Conservation (phyloP, 768 basidiomycete genomes). For the Hemileccinum rubropunctum region DNA sequence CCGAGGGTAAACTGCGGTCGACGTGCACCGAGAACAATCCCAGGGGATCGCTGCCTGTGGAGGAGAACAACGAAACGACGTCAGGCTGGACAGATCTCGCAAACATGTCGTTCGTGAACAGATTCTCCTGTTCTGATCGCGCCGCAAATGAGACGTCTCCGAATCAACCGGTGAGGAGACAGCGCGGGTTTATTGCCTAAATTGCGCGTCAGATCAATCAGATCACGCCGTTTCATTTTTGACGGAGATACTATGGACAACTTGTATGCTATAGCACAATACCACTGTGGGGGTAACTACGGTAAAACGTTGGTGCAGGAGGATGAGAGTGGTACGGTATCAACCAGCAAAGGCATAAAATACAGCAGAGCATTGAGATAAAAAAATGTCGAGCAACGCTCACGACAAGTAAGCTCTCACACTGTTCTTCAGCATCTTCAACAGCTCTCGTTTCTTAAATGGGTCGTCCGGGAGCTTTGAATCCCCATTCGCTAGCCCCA, state of each 20-base stretch:
- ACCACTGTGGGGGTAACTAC: slow-evolving; percentile 4
- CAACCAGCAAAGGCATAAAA: slow-evolving; percentile 7
- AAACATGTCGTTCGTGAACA: slow-evolving; percentile 42
- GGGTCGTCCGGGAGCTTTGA: slow-evolving; percentile 50
- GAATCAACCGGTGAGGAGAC: slow-evolving; percentile 2
- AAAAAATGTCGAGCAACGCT: slow-evolving; percentile 1
- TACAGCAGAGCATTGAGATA: slow-evolving; percentile 6
- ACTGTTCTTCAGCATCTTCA: slow-evolving; percentile 51
- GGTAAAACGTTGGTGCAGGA: background rate
- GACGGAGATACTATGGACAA: background rate
- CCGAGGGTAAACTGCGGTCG: slow-evolving; percentile 52
- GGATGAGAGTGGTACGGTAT: slow-evolving; percentile 1
- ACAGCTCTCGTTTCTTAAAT: slow-evolving; percentile 49
- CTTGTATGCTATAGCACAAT: slow-evolving; percentile 4
- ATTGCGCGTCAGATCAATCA: background rate
- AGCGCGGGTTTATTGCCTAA: slow-evolving; percentile 1
- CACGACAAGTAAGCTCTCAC: slow-evolving; percentile 29
- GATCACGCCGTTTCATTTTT: background rate
- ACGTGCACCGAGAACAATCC: slow-evolving; percentile 47
- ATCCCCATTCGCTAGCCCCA: slow-evolving; percentile 56
- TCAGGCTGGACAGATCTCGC: slow-evolving; percentile 56
- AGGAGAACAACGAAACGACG: slow-evolving; percentile 72
- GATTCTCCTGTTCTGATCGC: slow-evolving; percentile 19
- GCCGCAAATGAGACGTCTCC: slow-evolving; percentile 14
- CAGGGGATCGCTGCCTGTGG: slow-evolving; percentile 62